These are phyloP conservation scores for Sporobolomyces phaffii DNA, from an alignment of 768 basidiomycete genomes.

Conservation along the genomic window DNA sequence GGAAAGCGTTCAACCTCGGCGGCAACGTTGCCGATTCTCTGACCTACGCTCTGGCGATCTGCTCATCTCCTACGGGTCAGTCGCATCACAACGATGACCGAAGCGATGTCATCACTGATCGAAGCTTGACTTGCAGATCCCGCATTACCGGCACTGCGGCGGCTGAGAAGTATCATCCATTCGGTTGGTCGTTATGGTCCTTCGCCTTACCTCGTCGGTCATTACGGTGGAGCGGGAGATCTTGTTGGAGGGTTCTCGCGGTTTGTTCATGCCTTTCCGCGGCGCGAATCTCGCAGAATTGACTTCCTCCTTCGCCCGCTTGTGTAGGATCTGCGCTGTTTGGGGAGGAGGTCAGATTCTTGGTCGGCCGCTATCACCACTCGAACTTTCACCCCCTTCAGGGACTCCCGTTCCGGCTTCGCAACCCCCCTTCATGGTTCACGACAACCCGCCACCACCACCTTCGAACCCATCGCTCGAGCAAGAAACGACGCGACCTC, in stretches of 20 bases:
- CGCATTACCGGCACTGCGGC: constrained; percentile 60
- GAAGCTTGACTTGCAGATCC: constrained; percentile 51
- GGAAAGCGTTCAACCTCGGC: constrained; percentile 10
- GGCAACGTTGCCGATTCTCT: constrained; percentile 14
- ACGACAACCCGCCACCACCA: constrained; percentile 9
- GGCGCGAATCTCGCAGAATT: neutral
- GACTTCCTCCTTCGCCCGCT: neutral
- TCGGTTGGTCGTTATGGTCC: constrained; percentile 79
- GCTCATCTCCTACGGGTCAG: constrained; percentile 18
- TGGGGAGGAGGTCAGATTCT: constrained; percentile 52
- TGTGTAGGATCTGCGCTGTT: constrained; percentile 71
- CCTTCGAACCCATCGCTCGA: neutral
- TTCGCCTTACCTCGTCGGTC: constrained; percentile 85
- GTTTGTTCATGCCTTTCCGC: no score
- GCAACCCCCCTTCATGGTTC: constrained; percentile 1
- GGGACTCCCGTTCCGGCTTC: constrained; percentile 10
- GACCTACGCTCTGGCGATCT: constrained; percentile 33
- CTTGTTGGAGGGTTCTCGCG: constrained; percentile 75
- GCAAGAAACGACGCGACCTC: constrained; percentile 1
- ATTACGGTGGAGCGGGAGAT: constrained; percentile 89
- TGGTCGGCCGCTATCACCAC: constrained; percentile 40
- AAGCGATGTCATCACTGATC: no score
- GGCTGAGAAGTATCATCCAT: constrained; percentile 66
- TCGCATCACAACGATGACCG: neutral
- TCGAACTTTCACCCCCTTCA: neutral